Conservation (phyloP, 2,329 filamentous ascomycete genomes). For the Nannizzia gypsea region DNA sequence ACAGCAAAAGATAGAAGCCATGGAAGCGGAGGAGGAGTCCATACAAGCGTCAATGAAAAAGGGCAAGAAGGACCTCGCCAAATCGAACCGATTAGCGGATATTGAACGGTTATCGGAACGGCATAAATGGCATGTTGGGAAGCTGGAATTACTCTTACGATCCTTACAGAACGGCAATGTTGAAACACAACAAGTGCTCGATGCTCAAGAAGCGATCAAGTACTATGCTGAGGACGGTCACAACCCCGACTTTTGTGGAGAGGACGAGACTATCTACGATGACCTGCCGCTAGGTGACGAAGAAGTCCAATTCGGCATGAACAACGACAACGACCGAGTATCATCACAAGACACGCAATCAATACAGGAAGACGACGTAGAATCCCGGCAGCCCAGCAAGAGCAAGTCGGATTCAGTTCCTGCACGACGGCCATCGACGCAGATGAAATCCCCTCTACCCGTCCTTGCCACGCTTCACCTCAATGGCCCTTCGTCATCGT, state of each 20-base stretch:
- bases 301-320: conserved; percentile 75
- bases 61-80: conserved; percentile 73
- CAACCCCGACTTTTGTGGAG: conserved; percentile 71
- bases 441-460: conserved; percentile 89
- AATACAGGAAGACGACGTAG: conserved; percentile 75
- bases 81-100: conserved; percentile 77
- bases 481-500: conserved; percentile 33
- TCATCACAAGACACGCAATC: conserved; percentile 96
- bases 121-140: conserved; percentile 93
- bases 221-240: conserved; percentile 90
- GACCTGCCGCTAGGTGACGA: conserved; percentile 87
- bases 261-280: conserved; percentile 92
- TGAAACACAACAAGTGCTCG: conserved; percentile 73
- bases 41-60: conserved; percentile 89
- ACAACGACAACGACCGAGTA: conserved; percentile 65
- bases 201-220: conserved; percentile 81
- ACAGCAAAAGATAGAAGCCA: conserved; percentile 80
- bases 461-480: conserved; percentile 81
- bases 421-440: conserved; percentile 65
- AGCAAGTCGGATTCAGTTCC: conserved; percentile 48
- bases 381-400: conserved; percentile 45
- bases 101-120: conserved; percentile 75
- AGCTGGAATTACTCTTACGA: conserved; percentile 79
- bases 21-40: conserved; percentile 79
- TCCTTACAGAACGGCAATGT: conserved; percentile 87